Evolutionary conservation across 2,329 filamentous ascomycete genomes (phyloP), one percentile per base, ranked within the genome.

Genomic region (Pyricularia grisea): DNA sequence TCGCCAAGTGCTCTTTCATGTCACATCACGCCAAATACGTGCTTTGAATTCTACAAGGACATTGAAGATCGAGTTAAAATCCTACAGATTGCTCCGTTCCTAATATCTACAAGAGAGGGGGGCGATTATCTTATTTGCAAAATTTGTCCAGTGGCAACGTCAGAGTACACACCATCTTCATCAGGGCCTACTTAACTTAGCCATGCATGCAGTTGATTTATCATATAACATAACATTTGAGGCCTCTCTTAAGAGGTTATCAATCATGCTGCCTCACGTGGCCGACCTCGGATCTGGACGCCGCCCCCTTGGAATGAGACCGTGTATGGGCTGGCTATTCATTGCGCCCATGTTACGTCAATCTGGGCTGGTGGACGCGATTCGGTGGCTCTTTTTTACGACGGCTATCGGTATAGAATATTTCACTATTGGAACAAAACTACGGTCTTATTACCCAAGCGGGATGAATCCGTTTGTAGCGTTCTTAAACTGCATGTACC

Each of bases 331-430:
- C 23, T 27, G n/a, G 58, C 25, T 61, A 61, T 61, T 61, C 58
- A 61, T 61, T 23, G n/a, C 58, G 12, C 23, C 17, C 23, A 11
- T 61, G n/a, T 61, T 61, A 61, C 58, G 58, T 61, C 58, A 61
- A 61, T 27, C 58, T 61, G 25, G 58, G n/a, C 25, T 20, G 36
- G 65, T 67, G 65, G 65, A 67, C 65, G 65, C 65, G 65, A 50
- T 67, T 67, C 65, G 65, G 65, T 67, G 65, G 64, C 64, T 67
- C 65, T 12, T 36, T 55, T 36, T 55, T 36, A 27, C 31, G 17
- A 27, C 65, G 65, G 36, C 20, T 36, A n/a, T 67, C 25, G 30
- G 63, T 30, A 65, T 30, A 30, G 63, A 65, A 65, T 65, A 28
- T n/a, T 36, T 33, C 25, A 61, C n/a, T 61, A 23, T 65, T n/a